Percentiles rank a stretch among this genome's conserved stretches.
These are phyloP conservation scores for Oryza rufipogon DNA, from an alignment of 176 grass and related monocot species.

Conservation along the genomic window DNA sequence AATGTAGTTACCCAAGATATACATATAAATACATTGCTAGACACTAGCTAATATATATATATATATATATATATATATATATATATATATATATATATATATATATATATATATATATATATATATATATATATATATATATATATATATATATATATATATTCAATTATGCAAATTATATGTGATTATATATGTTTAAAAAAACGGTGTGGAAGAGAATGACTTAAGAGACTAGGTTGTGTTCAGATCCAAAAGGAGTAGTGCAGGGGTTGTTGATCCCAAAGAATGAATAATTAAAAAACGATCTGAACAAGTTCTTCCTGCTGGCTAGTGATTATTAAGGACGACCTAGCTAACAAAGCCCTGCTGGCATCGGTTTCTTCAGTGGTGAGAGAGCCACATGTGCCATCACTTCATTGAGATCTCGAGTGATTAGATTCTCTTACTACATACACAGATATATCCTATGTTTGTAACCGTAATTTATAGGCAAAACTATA, in stretches of 20 bases:
- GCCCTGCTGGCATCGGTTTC: neutral
- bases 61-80: neutral
- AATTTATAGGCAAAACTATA: constrained; percentile 24
- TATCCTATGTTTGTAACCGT: constrained; percentile 1
- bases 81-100: neutral
- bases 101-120: neutral
- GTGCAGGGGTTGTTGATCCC: constrained; percentile 33
- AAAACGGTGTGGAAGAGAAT: constrained; percentile 27
- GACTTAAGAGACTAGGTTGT: constrained; percentile 27
- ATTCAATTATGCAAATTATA: neutral
- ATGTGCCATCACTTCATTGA: constrained; percentile 29
- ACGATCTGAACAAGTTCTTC: constrained; percentile 21
- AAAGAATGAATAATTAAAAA: constrained; percentile 18
- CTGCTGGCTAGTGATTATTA: constrained; percentile 38
- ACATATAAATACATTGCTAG: neutral
- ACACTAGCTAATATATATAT: neutral
- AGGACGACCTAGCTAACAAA: neutral
- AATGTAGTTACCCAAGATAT: neutral
- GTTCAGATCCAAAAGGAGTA: constrained; percentile 46
- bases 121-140: neutral
- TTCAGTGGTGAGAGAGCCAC: constrained; percentile 36
- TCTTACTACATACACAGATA: neutral
- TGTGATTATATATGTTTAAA: neutral
- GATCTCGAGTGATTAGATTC: constrained; percentile 34
- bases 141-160: neutral